phyloP scores from a whole-genome alignment of 805 yeast species.

The Teunomyces gatunensis region DNA sequence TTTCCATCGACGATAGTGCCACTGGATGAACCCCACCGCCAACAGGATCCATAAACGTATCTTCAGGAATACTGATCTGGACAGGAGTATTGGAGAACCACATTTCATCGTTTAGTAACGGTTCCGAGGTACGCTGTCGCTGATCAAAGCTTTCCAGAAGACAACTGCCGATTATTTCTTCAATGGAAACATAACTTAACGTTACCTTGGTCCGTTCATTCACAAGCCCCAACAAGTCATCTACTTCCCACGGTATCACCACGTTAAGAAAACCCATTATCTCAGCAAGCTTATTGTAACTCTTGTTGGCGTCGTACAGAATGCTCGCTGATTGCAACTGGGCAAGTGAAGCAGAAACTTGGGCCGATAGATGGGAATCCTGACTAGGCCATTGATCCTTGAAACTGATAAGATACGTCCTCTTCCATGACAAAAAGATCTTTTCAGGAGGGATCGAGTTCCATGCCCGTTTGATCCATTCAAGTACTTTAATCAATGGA shows the following conservation, averaged over 20 bases:
- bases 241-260: constrained; percentile 56
- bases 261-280: constrained; percentile 50
- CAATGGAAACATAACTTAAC: constrained; percentile 52
- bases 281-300: constrained; percentile 42
- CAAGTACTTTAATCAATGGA: constrained; percentile 55
- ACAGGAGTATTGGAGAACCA: neutral
- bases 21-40: neutral
- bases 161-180: constrained; percentile 60
- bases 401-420: constrained; percentile 31
- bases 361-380: neutral
- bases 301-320: constrained; percentile 18
- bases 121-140: neutral
- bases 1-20: neutral
- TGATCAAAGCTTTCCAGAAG: constrained; percentile 39
- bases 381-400: constrained; percentile 22
- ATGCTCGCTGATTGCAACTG: constrained; percentile 10
- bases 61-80: neutral
- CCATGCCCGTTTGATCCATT: constrained; percentile 60
- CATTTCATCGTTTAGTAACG: constrained; percentile 1
- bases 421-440: constrained; percentile 34
- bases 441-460: constrained; percentile 33
- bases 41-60: neutral
- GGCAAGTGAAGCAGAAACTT: constrained; percentile 13
- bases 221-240: constrained; percentile 50
- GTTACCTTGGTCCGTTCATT: constrained; percentile 43